Conservation (phyloP, 1,139 yeast genomes). For the Suhomyces guaymorum region DNA sequence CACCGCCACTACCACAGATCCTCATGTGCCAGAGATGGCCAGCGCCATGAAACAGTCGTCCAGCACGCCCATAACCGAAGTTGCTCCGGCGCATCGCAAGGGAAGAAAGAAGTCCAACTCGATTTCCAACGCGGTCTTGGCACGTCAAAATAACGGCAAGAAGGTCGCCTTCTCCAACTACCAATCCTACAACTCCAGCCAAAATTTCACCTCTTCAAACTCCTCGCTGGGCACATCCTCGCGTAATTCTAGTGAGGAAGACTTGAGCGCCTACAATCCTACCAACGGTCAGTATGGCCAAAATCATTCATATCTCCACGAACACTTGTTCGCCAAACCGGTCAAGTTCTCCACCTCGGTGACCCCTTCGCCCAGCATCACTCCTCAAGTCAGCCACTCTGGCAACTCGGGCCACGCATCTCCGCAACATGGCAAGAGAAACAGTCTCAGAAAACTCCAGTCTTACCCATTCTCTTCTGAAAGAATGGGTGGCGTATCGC, state of each 20-base stretch:
- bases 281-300: too few species aligned
- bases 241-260: conserved; percentile 21
- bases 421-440: conserved; percentile 10
- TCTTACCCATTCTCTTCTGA: conserved; percentile 20
- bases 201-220: conserved; percentile 13
- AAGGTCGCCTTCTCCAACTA: conserved; percentile 21
- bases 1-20: too few species aligned
- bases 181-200: conserved; percentile 14
- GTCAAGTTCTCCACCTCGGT: conserved; percentile 17
- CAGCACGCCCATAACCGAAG: conserved; percentile 1
- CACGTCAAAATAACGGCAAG: conserved; percentile 20
- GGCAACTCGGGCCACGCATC: conserved; percentile 10
- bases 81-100: conserved; percentile 3
- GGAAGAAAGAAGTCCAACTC: conserved; percentile 20
- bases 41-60: not conserved
- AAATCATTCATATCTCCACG: conserved; percentile 1
- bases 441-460: conserved; percentile 17
- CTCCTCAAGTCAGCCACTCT: conserved; percentile 14
- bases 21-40: not conserved
- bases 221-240: conserved; percentile 17
- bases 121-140: conserved; percentile 26
- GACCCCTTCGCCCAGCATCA: conserved; percentile 17
- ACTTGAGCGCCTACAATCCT: conserved; percentile 11
- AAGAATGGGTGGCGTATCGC: conserved; percentile 19
- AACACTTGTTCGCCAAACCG: not conserved